A percentile compares a stretch with the other conserved stretches of the same genome.
Evolutionary conservation across 768 basidiomycete genomes (phyloP).

Genomic region (Thelephora ganbajun): DNA sequence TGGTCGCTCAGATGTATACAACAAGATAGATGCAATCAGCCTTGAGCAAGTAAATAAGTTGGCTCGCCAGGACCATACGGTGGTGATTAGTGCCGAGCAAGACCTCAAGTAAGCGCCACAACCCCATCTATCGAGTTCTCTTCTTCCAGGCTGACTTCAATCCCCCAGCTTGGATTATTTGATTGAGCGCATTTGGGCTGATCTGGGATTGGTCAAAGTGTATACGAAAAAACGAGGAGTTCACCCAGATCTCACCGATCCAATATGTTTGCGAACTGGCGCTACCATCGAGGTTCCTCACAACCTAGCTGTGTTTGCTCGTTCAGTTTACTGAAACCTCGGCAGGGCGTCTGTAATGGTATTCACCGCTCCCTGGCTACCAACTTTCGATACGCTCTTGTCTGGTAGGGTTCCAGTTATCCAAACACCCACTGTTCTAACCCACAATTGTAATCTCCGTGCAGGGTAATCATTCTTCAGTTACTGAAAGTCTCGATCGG

Average conservation of each 20-base stretch:
- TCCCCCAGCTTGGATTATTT: slow-evolving; percentile 51
- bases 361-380: slow-evolving; percentile 81
- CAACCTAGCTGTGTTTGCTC: background rate
- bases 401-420: slow-evolving; percentile 50
- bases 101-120: slow-evolving; percentile 56
- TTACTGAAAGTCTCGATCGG: background rate
- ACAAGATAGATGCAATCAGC: slow-evolving; percentile 88
- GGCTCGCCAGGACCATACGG: slow-evolving; percentile 65
- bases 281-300: slow-evolving; percentile 77
- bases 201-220: slow-evolving; percentile 73
- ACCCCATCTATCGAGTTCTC: background rate
- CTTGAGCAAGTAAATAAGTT: slow-evolving; percentile 74
- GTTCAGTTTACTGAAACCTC: background rate
- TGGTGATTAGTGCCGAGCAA: slow-evolving; percentile 97
- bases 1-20: slow-evolving; percentile 63
- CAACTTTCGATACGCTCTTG: slow-evolving; percentile 89
- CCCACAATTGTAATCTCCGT: slow-evolving; percentile 10
- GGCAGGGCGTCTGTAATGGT: slow-evolving; percentile 77
- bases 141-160: slow-evolving; percentile 4
- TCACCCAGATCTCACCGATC: slow-evolving; percentile 84
- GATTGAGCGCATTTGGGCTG: slow-evolving; percentile 67
- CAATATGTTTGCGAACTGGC: slow-evolving; percentile 80
- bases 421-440: too few relatives aligned
- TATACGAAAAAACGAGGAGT: slow-evolving; percentile 98
- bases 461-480: background rate